Evolutionary conservation across 2,329 filamentous ascomycete species (phyloP), one percentile per base, ranked within the genome.

Genomic region (Aspergillus novofumigatus): DNA sequence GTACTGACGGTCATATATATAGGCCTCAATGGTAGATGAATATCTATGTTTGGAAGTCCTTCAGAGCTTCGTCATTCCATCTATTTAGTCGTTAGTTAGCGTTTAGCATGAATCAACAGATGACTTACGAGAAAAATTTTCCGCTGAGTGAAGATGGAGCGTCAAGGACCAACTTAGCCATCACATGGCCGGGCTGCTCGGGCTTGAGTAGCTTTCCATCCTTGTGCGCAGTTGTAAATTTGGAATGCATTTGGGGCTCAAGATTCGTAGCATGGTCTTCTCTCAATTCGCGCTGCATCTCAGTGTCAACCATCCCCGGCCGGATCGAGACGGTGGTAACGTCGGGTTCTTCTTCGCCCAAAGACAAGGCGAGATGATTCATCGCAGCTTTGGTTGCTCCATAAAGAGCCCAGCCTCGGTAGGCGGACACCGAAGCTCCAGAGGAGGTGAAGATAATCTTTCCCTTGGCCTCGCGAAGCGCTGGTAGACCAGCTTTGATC

Each of bases 111-210:
- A 47, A 29, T 47, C 41, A 52, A 47, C 29, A 42, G 25, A 51
- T 50, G 20, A 67, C 70, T 62, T 66, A 73, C 72, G 68, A 65
- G 45, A 94, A 75, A 69, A 90, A 92, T 67, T 86, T 86, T 28
- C 94, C 94, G 67, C 83, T 92, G 62, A 97, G 74, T 20, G 86
- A 83, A 54, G 77, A 83, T 3, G 83, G 80, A 5, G 86, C 89
- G 49, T 82, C 78, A 17, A 90, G 72, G 0, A 86, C 87, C 60
- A 97, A 78, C 66, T 84, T 88, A 3, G 92, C 92, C 74, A 97
- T 93, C 11, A 97, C 91, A 73, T 87, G 79, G 0, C 91, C 93
- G 0, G 93, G 90, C 74, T 92, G 88, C 66, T 96, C 91, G 0
- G 92, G 91, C 74, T 83, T 86, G 61, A 97, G 78, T 51, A 97